These are phyloP conservation scores for Petunia hybrid DNA, from an alignment of 305 asterid genomes.

Conservation along the genomic window DNA sequence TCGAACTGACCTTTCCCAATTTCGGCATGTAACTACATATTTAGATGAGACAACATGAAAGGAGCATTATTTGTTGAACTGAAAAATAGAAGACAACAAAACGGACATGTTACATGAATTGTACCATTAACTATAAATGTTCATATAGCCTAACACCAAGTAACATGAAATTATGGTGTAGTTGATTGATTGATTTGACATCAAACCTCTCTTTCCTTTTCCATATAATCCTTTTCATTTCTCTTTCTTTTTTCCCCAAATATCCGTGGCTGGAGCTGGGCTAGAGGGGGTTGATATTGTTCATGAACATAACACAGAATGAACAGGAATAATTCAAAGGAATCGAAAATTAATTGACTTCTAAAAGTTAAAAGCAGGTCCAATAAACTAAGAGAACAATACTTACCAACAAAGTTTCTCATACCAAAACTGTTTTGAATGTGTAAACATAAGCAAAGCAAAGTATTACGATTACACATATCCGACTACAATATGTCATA, in stretches of 20 bases:
- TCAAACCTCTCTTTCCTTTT: background rate
- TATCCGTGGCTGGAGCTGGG: no score
- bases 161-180: background rate
- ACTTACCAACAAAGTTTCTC: no score
- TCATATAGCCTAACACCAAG: background rate
- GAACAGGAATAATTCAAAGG: no score
- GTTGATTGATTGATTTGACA: background rate
- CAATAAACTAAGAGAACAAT: no score
- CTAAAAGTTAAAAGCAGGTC: background rate
- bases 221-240: background rate
- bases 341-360: no score
- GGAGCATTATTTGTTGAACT: background rate
- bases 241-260: background rate
- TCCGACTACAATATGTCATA: no score
- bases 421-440: no score
- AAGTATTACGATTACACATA: background rate
- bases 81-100: constrained; percentile 12
- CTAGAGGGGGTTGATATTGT: no score
- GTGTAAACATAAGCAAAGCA: background rate
- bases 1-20: constrained; percentile 93
- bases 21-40: constrained; percentile 82
- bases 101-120: background rate
- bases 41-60: constrained; percentile 28
- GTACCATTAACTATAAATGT: background rate
- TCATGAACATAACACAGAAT: no score